Evolutionary conservation across 371 early-diverging fungal genomes (phyloP).

Genomic region (Mucor circinelloides): DNA sequence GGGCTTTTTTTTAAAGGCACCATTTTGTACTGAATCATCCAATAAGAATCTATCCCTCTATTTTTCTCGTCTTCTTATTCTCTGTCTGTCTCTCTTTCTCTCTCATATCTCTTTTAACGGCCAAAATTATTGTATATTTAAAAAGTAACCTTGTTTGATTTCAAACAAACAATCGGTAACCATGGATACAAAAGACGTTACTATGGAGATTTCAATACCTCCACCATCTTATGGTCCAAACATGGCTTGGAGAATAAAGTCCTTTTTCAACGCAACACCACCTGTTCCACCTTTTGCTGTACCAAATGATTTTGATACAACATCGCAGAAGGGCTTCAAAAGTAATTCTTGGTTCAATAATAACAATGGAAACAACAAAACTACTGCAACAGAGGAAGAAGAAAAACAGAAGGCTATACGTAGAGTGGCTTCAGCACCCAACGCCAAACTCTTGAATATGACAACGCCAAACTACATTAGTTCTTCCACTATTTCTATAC

Average conservation of each 20-base stretch:
- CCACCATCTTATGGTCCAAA: constrained; percentile 44
- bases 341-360: constrained; percentile 51
- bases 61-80: neutral
- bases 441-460: constrained; percentile 23
- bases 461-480: constrained; percentile 27
- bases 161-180: constrained; percentile 6
- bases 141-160: constrained; percentile 1
- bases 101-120: neutral
- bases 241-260: constrained; percentile 41
- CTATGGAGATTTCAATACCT: constrained; percentile 37
- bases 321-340: constrained; percentile 35
- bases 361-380: constrained; percentile 16
- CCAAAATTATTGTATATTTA: neutral
- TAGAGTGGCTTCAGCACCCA: constrained; percentile 60
- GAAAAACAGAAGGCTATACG: constrained; percentile 40
- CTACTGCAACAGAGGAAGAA: neutral
- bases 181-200: constrained; percentile 27
- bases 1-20: neutral
- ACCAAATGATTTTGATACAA: constrained; percentile 37
- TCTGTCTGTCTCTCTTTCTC: neutral
- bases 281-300: constrained; percentile 27
- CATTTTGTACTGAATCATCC: neutral
- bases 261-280: constrained; percentile 32
- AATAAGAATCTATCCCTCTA: neutral
- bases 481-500: constrained; percentile 23